Evolutionary conservation across 2,329 filamentous ascomycete species (phyloP).

Genomic region (Pseudogymnoascus sp.): DNA sequence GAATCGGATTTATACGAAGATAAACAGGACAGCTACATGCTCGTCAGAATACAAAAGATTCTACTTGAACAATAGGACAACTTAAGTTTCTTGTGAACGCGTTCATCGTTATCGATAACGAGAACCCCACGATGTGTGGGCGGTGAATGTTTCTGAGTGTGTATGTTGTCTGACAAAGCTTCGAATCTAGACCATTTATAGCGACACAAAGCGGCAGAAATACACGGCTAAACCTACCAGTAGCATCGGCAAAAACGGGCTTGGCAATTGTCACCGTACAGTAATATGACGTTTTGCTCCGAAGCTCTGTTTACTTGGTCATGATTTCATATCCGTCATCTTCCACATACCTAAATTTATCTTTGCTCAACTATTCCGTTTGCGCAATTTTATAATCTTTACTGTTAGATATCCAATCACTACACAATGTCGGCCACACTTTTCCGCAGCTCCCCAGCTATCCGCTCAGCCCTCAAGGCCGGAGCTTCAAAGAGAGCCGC

Average conservation of each 20-base stretch:
- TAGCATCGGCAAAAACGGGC: background rate
- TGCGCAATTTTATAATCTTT: background rate
- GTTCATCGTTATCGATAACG: background rate
- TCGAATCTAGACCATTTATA: background rate
- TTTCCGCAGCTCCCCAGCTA: constrained; percentile 58
- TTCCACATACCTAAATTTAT: background rate
- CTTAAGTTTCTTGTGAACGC: background rate
- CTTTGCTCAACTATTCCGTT: background rate
- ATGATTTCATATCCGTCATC: constrained; percentile 1
- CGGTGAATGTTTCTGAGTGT: background rate
- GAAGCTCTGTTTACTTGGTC: background rate
- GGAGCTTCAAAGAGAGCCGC: constrained; percentile 55
- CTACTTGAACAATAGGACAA: background rate
- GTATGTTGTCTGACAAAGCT: background rate
- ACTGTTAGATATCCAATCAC: background rate
- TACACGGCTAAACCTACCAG: background rate
- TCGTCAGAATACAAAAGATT: background rate
- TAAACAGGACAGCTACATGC: background rate
- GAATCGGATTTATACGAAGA: background rate
- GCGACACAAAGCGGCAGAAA: background rate
- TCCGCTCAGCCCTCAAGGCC: constrained; percentile 63
- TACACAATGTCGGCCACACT: constrained; percentile 64
- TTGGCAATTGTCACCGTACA: background rate
- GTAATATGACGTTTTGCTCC: constrained; percentile 8
- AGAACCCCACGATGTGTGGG: background rate